phyloP scores from a whole-genome alignment of 1,139 yeast species.

The Torulaspora pretoriensis region DNA sequence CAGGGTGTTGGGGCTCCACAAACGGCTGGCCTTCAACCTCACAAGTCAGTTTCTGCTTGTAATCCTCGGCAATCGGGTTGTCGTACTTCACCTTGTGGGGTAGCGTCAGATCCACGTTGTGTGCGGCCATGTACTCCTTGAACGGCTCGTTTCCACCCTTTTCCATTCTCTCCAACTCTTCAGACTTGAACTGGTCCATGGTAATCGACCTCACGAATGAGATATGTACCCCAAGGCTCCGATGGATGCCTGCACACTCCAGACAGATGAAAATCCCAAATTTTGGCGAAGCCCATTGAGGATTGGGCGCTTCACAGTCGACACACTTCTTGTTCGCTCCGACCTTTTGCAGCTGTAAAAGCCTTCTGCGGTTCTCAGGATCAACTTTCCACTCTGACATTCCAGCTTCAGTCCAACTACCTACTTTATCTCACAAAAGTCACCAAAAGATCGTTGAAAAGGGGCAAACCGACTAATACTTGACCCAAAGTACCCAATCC shows the following conservation, averaged over 20 bases:
- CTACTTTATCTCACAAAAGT: neutral
- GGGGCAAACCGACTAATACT: neutral
- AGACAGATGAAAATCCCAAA: conserved; percentile 94
- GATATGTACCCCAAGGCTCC: conserved; percentile 95
- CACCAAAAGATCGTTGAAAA: neutral
- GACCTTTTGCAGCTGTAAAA: conserved; percentile 70
- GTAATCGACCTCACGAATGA: conserved; percentile 95
- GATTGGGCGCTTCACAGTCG: conserved; percentile 93
- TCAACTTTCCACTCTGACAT: conserved; percentile 72
- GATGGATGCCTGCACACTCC: conserved; percentile 95
- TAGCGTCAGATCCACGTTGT: conserved; percentile 65
- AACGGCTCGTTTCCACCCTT: conserved; percentile 88
- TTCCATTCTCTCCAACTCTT: conserved; percentile 87
- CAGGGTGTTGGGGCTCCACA: conserved; percentile 62
- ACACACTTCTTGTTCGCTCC: conserved; percentile 87
- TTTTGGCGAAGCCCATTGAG: conserved; percentile 99
- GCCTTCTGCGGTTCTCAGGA: conserved; percentile 82
- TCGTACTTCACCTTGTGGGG: conserved; percentile 77
- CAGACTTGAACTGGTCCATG: conserved; percentile 95
- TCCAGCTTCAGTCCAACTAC: neutral
- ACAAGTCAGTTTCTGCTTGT: conserved; percentile 75
- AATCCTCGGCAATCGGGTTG: conserved; percentile 90
- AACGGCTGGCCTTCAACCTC: conserved; percentile 70
- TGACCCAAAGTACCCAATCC: neutral
- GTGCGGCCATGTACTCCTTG: conserved; percentile 57